Conservation (phyloP, 345 rosid genomes). For the Euphorbia peplus region DNA sequence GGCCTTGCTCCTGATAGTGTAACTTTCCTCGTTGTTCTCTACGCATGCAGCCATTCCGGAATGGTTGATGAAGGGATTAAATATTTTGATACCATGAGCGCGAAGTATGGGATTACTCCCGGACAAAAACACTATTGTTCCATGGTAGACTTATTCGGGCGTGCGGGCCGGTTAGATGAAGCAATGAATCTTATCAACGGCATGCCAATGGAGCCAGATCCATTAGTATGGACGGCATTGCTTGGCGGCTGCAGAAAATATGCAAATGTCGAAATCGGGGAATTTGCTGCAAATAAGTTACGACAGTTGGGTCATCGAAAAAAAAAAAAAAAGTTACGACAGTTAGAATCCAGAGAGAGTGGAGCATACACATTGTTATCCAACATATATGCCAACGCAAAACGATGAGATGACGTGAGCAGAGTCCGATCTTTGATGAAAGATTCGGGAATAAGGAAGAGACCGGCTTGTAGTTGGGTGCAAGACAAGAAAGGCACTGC, state of each 20-base stretch:
- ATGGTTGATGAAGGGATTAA: slow-evolving; percentile 68
- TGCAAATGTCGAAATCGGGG: slow-evolving; percentile 74
- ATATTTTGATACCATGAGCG: slow-evolving; percentile 52
- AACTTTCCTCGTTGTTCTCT: slow-evolving; percentile 69
- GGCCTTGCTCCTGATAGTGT: slow-evolving; percentile 62
- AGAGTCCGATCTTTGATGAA: slow-evolving; percentile 68
- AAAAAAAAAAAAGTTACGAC: too few relatives aligned
- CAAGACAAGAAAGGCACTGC: slow-evolving; percentile 73
- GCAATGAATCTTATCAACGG: slow-evolving; percentile 56
- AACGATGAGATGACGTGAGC: slow-evolving; percentile 84
- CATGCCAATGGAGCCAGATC: slow-evolving; percentile 73
- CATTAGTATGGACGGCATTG: slow-evolving; percentile 67
- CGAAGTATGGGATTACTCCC: slow-evolving; percentile 50
- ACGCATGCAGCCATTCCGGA: slow-evolving; percentile 91
- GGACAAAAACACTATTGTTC: slow-evolving; percentile 77
- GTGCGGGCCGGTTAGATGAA: slow-evolving; percentile 61
- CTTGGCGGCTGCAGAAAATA: slow-evolving; percentile 77
- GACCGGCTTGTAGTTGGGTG: slow-evolving; percentile 91
- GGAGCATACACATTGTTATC: slow-evolving; percentile 79
- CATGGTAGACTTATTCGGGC: slow-evolving; percentile 79
- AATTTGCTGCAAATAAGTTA: slow-evolving; percentile 52
- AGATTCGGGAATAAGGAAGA: slow-evolving; percentile 57
- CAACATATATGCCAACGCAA: slow-evolving; percentile 73
- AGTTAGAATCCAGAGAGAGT: slow-evolving; percentile 49
- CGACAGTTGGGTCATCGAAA: too few relatives aligned